Percentiles rank a stretch among this genome's conserved stretches.
Evolutionary conservation across 345 rosid species (phyloP).

Genomic region (Syzygium grande): DNA sequence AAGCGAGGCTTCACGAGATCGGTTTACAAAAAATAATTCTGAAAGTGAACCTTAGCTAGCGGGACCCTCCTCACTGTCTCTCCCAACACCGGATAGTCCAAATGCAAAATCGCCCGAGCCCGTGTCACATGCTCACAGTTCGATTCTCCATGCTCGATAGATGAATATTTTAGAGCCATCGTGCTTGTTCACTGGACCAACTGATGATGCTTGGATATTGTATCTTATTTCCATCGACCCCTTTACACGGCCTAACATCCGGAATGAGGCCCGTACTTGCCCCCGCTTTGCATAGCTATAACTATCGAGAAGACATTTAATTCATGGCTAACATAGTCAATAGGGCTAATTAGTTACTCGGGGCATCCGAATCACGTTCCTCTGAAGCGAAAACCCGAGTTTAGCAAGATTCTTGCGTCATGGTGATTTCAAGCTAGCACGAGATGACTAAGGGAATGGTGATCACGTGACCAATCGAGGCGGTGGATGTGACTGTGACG

Average conservation of each 20-base stretch:
- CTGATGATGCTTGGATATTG: not conserved
- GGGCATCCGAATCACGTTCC: not conserved
- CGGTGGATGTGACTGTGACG: not conserved
- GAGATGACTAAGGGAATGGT: not conserved
- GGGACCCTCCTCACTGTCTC: not conserved
- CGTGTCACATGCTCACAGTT: slow-evolving; percentile 2
- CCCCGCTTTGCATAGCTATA: not conserved
- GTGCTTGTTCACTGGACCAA: not conserved
- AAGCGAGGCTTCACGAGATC: slow-evolving; percentile 28
- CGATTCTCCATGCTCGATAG: not conserved
- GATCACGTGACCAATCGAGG: not conserved
- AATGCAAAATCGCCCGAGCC: not conserved
- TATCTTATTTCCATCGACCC: not conserved
- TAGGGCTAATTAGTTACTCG: not conserved
- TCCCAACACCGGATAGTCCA: slow-evolving; percentile 6
- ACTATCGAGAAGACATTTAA: not conserved
- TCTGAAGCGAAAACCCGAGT: not conserved
- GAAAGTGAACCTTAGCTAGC: not conserved
- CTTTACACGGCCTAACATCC: not conserved
- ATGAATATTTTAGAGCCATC: not conserved
- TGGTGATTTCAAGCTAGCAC: not conserved
- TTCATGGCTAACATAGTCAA: no score
- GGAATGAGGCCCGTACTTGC: not conserved
- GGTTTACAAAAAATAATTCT: not conserved
- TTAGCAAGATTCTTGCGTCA: not conserved